Evolutionary conservation across 1,139 yeast species (phyloP).

Genomic region (Hemisphaericaspora xylanilytica): DNA sequence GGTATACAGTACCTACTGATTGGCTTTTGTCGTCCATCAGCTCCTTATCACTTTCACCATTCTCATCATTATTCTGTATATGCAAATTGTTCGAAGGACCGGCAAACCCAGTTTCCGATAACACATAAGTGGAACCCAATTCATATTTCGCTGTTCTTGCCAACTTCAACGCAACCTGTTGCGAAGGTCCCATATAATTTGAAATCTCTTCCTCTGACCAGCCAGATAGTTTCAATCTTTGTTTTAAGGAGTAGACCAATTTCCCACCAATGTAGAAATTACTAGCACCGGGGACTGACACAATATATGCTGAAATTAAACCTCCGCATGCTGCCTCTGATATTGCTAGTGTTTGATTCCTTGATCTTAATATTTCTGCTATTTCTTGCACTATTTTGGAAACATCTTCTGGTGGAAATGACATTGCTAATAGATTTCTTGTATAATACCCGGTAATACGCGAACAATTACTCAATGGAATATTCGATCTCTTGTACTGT

Average conservation of each 20-base stretch:
- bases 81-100: conserved; percentile 62
- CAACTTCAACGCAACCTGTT: conserved; percentile 67
- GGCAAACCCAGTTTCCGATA: conserved; percentile 86
- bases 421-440: conserved; percentile 28
- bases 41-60: conserved; percentile 15
- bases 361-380: conserved; percentile 50
- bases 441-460: no score
- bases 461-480: no score
- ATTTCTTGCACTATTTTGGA: conserved; percentile 51
- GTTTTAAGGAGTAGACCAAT: conserved; percentile 70
- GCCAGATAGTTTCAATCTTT: conserved; percentile 71
- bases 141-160: conserved; percentile 80
- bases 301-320: conserved; percentile 71
- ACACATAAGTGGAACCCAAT: conserved; percentile 75
- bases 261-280: conserved; percentile 82
- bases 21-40: conserved; percentile 14
- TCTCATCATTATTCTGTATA: conserved; percentile 20
- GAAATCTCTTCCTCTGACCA: conserved; percentile 72
- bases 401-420: conserved; percentile 63
- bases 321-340: conserved; percentile 94
- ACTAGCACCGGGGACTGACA: conserved; percentile 83
- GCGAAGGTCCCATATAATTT: conserved; percentile 78
- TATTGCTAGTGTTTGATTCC: conserved; percentile 67
- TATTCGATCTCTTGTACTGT: no score
- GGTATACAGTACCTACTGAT: conserved; percentile 63